Evolutionary conservation across 768 basidiomycete species (phyloP), one percentile per base, ranked within the genome.

Genomic region (Rhodotorula diobovata): DNA sequence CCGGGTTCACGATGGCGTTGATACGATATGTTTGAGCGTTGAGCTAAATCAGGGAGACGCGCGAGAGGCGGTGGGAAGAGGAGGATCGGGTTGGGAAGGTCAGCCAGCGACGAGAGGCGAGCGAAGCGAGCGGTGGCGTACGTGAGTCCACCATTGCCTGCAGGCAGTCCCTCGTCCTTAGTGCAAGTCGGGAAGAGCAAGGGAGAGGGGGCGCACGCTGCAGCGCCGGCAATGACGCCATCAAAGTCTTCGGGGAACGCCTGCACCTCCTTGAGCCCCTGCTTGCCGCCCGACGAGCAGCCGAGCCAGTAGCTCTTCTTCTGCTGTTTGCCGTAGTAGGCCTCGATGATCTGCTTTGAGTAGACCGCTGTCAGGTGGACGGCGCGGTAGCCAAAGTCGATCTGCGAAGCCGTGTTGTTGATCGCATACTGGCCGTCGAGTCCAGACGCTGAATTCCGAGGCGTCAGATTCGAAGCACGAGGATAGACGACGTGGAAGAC

Each of bases 281-380:
- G 76, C 63, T 77, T 77, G 18, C 76, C 76, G 35, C 76, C 76
- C 2, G 53, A 57, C 1, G 76, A 77, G 66, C 76, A 77, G 10
- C 76, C 76, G 15, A 53, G 14, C 76, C 76, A 77, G 53, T 72
- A 72, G 15, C 67, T 50, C 18, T 58, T 63, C 37, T 68, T 50
- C 4, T 62, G 55, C 35, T 45, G 30, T 20, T 65, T 59, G 9
- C 73, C 68, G 58, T 76, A 76, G 60, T 70, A 75, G 2, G 51
- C n/a, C 57, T 77, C 53, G 66, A 75, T 32, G 58, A 77, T 57
- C 28, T 35, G 32, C 59, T 77, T 77, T 23, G 70, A 61, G 60
- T 72, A 74, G 20, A 67, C 68, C 23, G 73, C 63, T 20, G 71
- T 70, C 39, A 75, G 68, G 34, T 77, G 73, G 12, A 77, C 73